phyloP scores from a whole-genome alignment of 169 alveolate genomes.

The Eimeria sp. region DNA sequence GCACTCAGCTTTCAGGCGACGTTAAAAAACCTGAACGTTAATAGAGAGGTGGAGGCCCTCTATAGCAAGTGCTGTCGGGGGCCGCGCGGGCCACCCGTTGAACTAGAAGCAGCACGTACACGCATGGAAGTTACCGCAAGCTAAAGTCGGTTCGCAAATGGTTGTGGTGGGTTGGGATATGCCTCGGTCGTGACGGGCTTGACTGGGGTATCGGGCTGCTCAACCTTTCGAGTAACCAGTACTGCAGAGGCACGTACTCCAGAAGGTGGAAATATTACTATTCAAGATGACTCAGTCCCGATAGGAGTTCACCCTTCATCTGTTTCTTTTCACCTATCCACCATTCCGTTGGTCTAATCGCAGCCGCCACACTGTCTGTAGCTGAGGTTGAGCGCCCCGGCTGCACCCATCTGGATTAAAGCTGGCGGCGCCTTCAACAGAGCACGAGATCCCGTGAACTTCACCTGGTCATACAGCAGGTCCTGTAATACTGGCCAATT shows the following conservation, averaged over 20 bases:
- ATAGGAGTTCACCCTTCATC: neutral
- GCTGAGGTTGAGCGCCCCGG: neutral
- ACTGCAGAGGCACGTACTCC: neutral
- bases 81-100: neutral
- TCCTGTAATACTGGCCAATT: neutral
- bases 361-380: neutral
- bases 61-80: neutral
- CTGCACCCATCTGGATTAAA: no score
- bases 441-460: neutral
- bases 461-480: neutral
- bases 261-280: neutral
- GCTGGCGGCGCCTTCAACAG: neutral
- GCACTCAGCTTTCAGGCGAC: neutral
- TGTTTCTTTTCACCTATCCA: neutral
- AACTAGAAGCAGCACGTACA: neutral
- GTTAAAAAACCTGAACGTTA: neutral
- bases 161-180: neutral
- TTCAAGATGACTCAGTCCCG: neutral
- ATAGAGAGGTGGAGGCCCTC: neutral
- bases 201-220: neutral
- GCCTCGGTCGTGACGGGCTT: neutral
- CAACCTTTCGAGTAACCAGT: neutral
- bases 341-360: neutral
- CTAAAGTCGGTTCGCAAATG: no score
- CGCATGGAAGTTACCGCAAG: no score